A percentile compares a stretch with the other conserved stretches of the same genome.
Conservation (phyloP, 208 protist species). For the Leishmania tropica region DNA sequence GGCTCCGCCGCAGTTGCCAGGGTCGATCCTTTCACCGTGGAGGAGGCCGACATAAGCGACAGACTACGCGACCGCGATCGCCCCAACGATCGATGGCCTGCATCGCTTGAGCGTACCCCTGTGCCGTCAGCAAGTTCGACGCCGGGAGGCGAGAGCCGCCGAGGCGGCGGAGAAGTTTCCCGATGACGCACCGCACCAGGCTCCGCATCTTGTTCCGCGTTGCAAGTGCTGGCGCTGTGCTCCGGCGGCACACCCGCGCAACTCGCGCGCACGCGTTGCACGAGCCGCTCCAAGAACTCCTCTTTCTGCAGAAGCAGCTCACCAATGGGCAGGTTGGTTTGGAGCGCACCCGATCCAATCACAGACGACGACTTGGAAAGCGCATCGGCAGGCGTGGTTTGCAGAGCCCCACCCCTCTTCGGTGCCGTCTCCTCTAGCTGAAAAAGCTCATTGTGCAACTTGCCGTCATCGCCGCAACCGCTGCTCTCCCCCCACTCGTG, state of each 20-base stretch:
- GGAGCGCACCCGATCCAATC: neutral
- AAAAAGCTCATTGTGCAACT: neutral
- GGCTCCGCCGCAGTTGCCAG: neutral
- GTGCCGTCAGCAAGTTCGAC: neutral
- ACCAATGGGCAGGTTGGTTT: neutral
- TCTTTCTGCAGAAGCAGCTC: conserved; percentile 34
- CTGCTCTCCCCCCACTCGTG: neutral
- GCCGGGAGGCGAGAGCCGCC: neutral
- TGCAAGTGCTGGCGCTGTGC: neutral
- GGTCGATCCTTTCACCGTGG: neutral
- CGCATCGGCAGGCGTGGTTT: neutral
- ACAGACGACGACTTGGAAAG: neutral
- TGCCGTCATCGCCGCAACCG: neutral
- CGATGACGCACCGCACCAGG: neutral
- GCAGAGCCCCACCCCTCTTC: neutral
- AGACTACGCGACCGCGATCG: conserved; percentile 19
- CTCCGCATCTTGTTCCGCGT: neutral
- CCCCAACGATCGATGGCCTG: neutral
- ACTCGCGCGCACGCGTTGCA: conserved; percentile 30
- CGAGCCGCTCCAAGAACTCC: conserved; percentile 28
- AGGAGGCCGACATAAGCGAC: conserved; percentile 4
- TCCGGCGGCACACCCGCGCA: conserved; percentile 3
- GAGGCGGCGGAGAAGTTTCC: neutral
- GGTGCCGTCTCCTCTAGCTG: neutral
- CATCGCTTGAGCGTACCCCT: neutral